These are phyloP conservation scores for Leucosporidium yakuticum DNA, from an alignment of 768 basidiomycete genomes.

Conservation along the genomic window DNA sequence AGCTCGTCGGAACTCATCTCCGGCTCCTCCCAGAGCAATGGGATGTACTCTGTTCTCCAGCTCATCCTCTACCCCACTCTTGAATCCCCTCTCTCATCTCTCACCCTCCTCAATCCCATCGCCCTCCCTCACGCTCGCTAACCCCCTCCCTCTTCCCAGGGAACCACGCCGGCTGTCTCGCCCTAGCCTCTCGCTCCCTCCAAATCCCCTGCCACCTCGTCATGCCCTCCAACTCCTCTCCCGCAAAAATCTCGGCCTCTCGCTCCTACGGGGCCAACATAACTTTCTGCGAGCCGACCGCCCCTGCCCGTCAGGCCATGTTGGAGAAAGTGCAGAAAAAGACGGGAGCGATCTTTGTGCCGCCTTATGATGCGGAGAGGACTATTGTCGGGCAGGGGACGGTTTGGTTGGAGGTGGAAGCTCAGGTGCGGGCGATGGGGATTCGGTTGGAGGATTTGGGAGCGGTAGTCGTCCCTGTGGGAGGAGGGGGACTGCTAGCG, in stretches of 20 bases:
- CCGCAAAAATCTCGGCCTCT: conserved; percentile 39
- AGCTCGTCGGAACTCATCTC: too few relatives aligned
- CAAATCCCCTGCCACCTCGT: conserved; percentile 39
- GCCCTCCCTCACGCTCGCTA: too few relatives aligned
- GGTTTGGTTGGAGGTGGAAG: conserved; percentile 36
- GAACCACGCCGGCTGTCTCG: conserved; percentile 40
- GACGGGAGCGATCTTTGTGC: conserved; percentile 36
- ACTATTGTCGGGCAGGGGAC: conserved; percentile 41
- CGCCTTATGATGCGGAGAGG: conserved; percentile 39
- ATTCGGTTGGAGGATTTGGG: conserved; percentile 7
- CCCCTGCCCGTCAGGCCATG: conserved; percentile 34
- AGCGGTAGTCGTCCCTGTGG: conserved; percentile 34
- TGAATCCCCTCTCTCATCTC: too few relatives aligned
- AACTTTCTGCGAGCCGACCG: conserved; percentile 36
- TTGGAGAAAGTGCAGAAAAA: conserved; percentile 31
- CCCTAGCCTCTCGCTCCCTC: conserved; percentile 35
- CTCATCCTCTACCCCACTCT: too few relatives aligned
- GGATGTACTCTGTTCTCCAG: too few relatives aligned
- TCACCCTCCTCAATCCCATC: not conserved
- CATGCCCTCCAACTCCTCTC: conserved; percentile 39
- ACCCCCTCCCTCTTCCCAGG: conserved; percentile 19
- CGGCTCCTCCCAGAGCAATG: too few relatives aligned
- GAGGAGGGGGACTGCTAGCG: conserved; percentile 38
- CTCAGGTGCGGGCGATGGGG: conserved; percentile 23
- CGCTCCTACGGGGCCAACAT: conserved; percentile 35